Evolutionary conservation across 257 asterid genomes (phyloP), one percentile per base, ranked within the genome.

Genomic region (Nicotiana tabacum): DNA sequence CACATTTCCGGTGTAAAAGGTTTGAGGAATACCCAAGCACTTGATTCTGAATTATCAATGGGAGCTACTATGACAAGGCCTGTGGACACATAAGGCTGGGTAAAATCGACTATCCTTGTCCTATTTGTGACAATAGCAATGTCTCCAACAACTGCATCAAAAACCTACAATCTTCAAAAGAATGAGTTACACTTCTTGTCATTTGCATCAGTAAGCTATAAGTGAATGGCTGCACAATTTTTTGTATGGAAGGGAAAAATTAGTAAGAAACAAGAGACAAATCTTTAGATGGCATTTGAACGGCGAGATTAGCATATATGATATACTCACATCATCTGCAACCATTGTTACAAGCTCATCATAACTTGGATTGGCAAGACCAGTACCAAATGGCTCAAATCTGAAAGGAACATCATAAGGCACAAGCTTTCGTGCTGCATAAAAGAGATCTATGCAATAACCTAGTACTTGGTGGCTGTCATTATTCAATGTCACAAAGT

Each of bases 131-230:
- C 87, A 64, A 88, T 85, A 35, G 90, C 67, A 18, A 85, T 88
- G 76, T 85, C 90, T 57, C 89, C 89, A 64, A 88, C 79, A 2
- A 83, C 89, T 64, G 87, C 89, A 83, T 85, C 89, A 21, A 85
- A 66, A 51, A 18, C 88, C 90, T 85, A 72, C 33, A 30, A n/a
- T 30, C 3, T 27, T 67, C 66, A 35, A 33, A 60, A 51, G 67
- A 82, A 79, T 78, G 43, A 74, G 43, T 37, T 48, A n/a, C 24
- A 48, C 6, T 74, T 27, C 80, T 21, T 46, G 80, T 27, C 21
- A 13, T 6, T 48, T 24, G 29, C 15, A 48, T 48, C 61, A 72
- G 39, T 11, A 46, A 12, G 13, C 61, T 3, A 24, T 6, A 72
- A 72, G 79, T 46, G 39, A 48, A 72, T 72, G 60, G 37, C 24